Base-by-base conservation (phyloP, 2,329 filamentous ascomycete species). In the Gnomoniopsis sp. region DNA sequence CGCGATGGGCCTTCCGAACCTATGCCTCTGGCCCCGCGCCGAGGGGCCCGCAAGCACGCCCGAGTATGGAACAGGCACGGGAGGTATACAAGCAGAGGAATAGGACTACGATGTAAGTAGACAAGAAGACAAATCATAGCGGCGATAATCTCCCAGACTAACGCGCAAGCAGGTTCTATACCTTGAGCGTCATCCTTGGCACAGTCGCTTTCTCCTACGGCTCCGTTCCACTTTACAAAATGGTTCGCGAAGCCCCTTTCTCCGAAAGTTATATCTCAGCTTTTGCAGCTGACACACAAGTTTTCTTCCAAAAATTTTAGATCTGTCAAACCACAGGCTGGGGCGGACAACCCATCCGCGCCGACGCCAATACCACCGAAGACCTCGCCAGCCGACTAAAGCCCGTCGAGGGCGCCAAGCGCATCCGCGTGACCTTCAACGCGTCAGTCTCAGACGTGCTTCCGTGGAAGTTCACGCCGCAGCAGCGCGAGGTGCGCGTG, bases 391-490 rank as follows among this genome's bases (percentile, higher is more conserved):
- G 82, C 51, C 90, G 93, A 57, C 84, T 99, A 48, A 83, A 87
- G 49, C 95, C 95, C 17, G 88, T 97, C 43, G 90, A 86, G 19
- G 81, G 86, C 66, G 89, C 90, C 60, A 90, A 90, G 66, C 90
- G 95, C 55, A 88, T 99, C 68, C 90, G 91, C 61, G 93, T 99
- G 64, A 98, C 93, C 26, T 99, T 99, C 83, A 95, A 92, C 70
- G 90, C 93, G 50, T 96, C 91, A 30, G 93, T 97, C 1, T 98
- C 93, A 1, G 95, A 98, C 71, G 87, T 96, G 1, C 82, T 99
- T 30, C 93, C 93, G 0, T 99, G 95, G 95, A 97, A 97, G 72
- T 99, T 99, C 74, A 87, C 87, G 2, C 95, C 95, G 1, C 95
- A 99, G 75, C 95, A 99, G 78, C 90, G 93, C 59, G 95, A 99